phyloP scores from a whole-genome alignment of 169 alveolate genomes.

The Eimeria maxima region DNA sequence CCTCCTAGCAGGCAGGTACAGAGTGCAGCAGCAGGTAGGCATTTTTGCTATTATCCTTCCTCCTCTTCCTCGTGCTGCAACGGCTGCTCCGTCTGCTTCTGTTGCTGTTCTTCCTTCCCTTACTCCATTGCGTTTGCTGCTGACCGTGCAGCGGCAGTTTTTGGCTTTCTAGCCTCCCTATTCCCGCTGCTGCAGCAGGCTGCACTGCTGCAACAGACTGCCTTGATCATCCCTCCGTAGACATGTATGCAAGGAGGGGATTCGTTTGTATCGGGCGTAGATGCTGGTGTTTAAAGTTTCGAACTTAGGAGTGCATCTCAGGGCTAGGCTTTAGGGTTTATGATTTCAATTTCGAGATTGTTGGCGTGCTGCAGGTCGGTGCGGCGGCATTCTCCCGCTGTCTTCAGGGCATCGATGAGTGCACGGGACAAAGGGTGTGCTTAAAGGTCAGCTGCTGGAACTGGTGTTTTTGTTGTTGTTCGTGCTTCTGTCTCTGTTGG shows the following conservation, averaged over 20 bases:
- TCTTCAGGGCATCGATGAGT: slow-evolving; percentile 65
- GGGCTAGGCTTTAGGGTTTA: neutral
- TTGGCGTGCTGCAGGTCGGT: slow-evolving; percentile 43
- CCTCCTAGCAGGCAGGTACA: slow-evolving; percentile 94
- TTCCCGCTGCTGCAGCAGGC: slow-evolving; percentile 17
- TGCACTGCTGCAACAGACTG: neutral
- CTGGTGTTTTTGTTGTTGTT: neutral
- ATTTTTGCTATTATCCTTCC: slow-evolving; percentile 78
- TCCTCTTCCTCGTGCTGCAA: neutral
- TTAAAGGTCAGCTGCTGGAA: slow-evolving; percentile 53
- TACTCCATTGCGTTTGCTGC: neutral
- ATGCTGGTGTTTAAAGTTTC: neutral
- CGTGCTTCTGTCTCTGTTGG: neutral
- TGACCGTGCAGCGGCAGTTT: neutral
- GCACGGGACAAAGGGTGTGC: slow-evolving; percentile 69
- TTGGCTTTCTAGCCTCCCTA: neutral
- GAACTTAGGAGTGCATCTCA: neutral
- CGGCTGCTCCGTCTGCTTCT: slow-evolving; percentile 10
- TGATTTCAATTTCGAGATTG: neutral
- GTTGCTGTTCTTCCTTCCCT: neutral
- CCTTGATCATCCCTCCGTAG: neutral
- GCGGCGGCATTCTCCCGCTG: slow-evolving; percentile 80
- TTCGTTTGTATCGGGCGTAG: neutral
- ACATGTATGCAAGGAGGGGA: neutral
- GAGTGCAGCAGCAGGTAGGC: slow-evolving; percentile 92